Evolutionary conservation across 495 filamentous ascomycete species (phyloP), one percentile per base, ranked within the genome.

Genomic region (Lasiosphaeriaceae sp.): DNA sequence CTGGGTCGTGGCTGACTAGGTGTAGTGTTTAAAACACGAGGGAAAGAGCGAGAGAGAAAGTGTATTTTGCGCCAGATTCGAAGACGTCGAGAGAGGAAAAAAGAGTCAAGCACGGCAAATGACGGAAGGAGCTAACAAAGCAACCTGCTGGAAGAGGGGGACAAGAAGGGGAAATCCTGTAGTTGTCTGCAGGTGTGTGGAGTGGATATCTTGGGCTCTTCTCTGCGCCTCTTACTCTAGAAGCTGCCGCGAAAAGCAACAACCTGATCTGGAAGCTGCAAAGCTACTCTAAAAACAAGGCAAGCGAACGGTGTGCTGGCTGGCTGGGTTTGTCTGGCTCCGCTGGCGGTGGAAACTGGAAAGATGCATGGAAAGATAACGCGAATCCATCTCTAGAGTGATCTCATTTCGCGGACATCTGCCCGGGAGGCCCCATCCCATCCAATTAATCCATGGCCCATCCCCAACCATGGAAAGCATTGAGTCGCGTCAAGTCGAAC

Each of bases 101-200:
- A 50, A 34, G 41, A 31, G 47, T 46, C 48, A 51, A 20, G 12
- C 43, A 34, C 53, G 19, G 37, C 31, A 60, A 61, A 63, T 61
- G 65, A 60, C 64, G 59, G 57, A 60, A 59, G 53, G 50, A 58
- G 54, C 56, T 50, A 58, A 58, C 54, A 31, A 43, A 17, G 14
- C n/a, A 43, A 14, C 34, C 9, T 14, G 34, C 34, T 37, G 34
- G 9, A 14, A 43, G 26, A 45, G 53, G 29, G 53, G 58, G 47
- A 46, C 57, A 61, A 47, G 55, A 61, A 48, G 51, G 44, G 50
- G 51, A 53, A 50, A 43, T 44, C n/a, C 14, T 9, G 39, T 0
- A 43, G 23, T 37, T 37, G 2, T 39, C 54, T 52, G 55, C 57
- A 56, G 56, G 55, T 55, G 48, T 57, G 35, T 21, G 35, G 35